Evolutionary conservation across 352 stramenopile species (phyloP), one percentile per base, ranked within the genome.

Genomic region (Globisporangium abappressorium): DNA sequence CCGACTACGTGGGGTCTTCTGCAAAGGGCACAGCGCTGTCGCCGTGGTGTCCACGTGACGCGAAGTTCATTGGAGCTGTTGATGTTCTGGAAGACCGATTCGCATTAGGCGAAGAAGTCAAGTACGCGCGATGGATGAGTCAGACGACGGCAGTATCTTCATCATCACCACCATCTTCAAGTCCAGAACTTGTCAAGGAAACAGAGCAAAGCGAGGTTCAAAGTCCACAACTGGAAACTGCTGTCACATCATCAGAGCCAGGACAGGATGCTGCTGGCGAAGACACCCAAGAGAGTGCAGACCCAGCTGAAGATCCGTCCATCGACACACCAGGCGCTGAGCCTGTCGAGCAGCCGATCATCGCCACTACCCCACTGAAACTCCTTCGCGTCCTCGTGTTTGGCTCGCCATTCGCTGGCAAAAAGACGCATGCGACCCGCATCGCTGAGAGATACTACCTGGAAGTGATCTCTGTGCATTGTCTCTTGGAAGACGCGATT

Each of bases 91-190:
- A 87, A 47, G 79, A 81, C n/a, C 75, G 72, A 22, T 80, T 80
- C 18, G 69, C 83, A 7, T 71, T 91, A 5, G 82, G 80, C 33
- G 83, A 91, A 70, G 75, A 75, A 47, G 67, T 93, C 26, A 90
- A 92, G 60, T 86, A 87, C 34, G 64, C 89, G 34, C 81, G 83
- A 22, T 93, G 82, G 81, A 81, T 82, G 24, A 56, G 70, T 70
- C 68, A 57, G 4, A 72, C 62, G 9, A 62, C 34, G 20, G n/a
- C 62, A 26, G 34, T 41, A 24, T 58, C n/a, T 47, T 30, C 20
- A 33, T 22, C 53, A 22, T 22, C n/a, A n/a, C 4, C 24, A 34
- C 3, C 38, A 11, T 9, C 34, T 9, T 0, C 28, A 22, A 28
- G 8, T 43, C 18, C 24, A 57, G 46, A 65, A 2, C 15, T 30